Base-by-base conservation (phyloP, 345 rosid genomes). In the Toxicodendron radicans region DNA sequence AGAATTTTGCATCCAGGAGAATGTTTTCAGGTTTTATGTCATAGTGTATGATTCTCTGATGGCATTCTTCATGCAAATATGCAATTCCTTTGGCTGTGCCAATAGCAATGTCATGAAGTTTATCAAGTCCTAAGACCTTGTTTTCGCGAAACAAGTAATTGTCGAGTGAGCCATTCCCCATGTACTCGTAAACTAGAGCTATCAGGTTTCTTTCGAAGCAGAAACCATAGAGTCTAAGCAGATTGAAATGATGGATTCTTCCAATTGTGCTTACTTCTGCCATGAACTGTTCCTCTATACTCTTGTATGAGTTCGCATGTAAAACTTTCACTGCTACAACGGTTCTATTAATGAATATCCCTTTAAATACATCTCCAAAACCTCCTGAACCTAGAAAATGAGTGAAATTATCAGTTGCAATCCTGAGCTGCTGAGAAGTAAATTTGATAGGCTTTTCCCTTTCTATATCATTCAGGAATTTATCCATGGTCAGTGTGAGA, bases 261-360 rank as follows among this genome's bases (percentile, higher is more conserved):
- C 85, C 86, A 0, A 85, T 83, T 21, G 88, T 76, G 49, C 81
- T 58, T 3, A 83, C 83, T 53, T 85, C 88, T 7, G 83, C 81
- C 78, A 74, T 78, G 75, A 83, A 85, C n/a, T 83, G 85, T 11
- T 75, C 84, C 63, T 84, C 83, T 9, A 78, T 16, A 20, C 69
- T 63, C 73, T 79, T 68, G 16, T 74, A 16, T 1, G 71, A 62
- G 38, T 20, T 35, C 6, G 23, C 54, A 0, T 38, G 46, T 11
- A 83, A 78, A 35, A 79, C 72, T 21, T 81, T 81, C 6, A 81
- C 80, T 0, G 85, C 87, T 1, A 79, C 32, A 1, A 6, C 63
- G 0, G 7, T 5, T 18, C 81, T 82, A 5, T 72, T 67, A 60
- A 61, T n/a, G 67, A 65, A 33, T 75, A 53, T 17, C 30, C 77